phyloP scores from a whole-genome alignment of 2,329 filamentous ascomycete species.

The Penicillium paneum region DNA sequence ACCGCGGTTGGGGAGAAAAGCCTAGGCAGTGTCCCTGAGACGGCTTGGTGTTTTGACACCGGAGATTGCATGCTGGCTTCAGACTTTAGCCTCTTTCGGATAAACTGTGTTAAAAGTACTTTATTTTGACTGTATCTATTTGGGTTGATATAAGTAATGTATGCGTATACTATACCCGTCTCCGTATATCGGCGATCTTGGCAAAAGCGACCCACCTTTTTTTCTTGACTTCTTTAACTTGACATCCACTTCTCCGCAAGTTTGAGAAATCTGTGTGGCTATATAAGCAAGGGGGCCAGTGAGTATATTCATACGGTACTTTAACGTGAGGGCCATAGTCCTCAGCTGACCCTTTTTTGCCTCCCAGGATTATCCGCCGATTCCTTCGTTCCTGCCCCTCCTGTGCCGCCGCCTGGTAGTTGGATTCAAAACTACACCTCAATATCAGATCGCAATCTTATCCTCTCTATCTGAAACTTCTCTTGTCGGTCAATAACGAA shows the following conservation, averaged over 20 bases:
- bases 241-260: constrained; percentile 10
- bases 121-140: not conserved
- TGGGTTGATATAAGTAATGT: not conserved
- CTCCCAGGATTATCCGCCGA: not conserved
- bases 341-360: constrained; percentile 8
- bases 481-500: constrained; percentile 9
- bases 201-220: constrained; percentile 1
- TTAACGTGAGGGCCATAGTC: not conserved
- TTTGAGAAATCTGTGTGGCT: constrained; percentile 3
- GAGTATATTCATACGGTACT: not conserved
- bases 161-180: not conserved
- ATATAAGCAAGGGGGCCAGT: constrained; percentile 11
- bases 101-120: not conserved
- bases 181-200: constrained; percentile 6
- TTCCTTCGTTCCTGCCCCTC: constrained; percentile 10
- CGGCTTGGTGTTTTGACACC: not conserved
- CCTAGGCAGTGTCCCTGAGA: not conserved
- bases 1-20: constrained; percentile 31
- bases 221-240: not conserved
- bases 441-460: not conserved
- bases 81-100: not conserved
- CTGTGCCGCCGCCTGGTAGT: not conserved
- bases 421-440: not conserved
- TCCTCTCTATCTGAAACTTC: not conserved
- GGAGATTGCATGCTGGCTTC: not conserved